Base-by-base conservation (phyloP, 78 protist genomes). In the Diacronema lutheri region DNA sequence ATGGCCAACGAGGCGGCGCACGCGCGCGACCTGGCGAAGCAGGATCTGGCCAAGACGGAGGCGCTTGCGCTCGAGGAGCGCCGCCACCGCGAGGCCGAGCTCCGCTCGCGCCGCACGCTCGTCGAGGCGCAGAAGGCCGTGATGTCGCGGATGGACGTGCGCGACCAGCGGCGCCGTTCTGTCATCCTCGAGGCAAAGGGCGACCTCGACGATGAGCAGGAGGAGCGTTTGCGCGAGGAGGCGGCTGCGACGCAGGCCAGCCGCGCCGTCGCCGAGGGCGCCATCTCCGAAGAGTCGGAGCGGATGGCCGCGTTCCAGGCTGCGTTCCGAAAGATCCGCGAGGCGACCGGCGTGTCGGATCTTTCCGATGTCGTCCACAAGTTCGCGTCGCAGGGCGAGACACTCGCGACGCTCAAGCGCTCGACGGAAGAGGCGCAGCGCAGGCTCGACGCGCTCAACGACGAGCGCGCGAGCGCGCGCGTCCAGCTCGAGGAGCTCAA, bases 1-100 rank as follows among this genome's bases (percentile, higher is more conserved):
- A 91, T 91, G 94, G 61, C 81, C 14, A 89, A 72, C 46, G 94
- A 91, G 46, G 94, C 94, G 21, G 4, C 64, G 21, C 92, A 91
- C 78, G 92, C 92, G 19, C 37, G 44, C 31, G 91, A 88, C 19
- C 87, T 86, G 12, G 86, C 92, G 31, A 60, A 78, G 77, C 81
- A 87, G 12, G 95, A 89, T 81, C 90, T 89, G n/a, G 69, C 37
- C 40, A 71, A 79, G 50, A 58, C 62, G 40, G 68, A 74, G 86
- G 71, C 83, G 60, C 78, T 57, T 23, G 87, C 87, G 69, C 23
- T 6, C 44, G 86, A 46, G 33, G 91, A 86, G 68, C 68, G 81
- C 26, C 65, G 37, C 13, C 71, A 55, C 46, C 35, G 79, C 26
- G 88, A 58, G 26, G 66, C 85, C n/a, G 87, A 84, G 74, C 83